phyloP scores from a whole-genome alignment of 257 asterid genomes.

The Penstemon newberryi region DNA sequence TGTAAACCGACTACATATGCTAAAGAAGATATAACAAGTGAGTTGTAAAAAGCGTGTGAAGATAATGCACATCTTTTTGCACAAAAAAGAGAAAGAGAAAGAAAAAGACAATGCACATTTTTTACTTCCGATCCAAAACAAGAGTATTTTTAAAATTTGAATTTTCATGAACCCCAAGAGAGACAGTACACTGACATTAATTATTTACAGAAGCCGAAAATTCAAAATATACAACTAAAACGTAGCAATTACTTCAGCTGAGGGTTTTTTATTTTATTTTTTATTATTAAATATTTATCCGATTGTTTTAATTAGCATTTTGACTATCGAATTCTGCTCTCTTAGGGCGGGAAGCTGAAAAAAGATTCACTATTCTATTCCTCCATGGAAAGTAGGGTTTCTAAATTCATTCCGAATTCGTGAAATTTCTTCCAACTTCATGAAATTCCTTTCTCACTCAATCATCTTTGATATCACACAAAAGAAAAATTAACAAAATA shows the following conservation, averaged over 20 bases:
- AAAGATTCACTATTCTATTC: slow-evolving; percentile 22
- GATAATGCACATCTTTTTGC: no score
- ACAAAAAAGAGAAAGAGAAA: no score
- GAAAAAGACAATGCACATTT: no score
- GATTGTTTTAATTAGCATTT: background rate
- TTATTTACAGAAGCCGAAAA: slow-evolving; percentile 25
- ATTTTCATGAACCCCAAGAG: background rate
- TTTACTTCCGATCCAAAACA: no score
- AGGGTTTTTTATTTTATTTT: background rate
- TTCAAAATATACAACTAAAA: slow-evolving; percentile 1
- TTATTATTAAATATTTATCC: background rate
- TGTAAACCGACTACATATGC: no score
- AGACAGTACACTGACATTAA: slow-evolving; percentile 24
- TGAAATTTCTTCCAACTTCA: slow-evolving; percentile 20
- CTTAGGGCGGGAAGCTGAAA: slow-evolving; percentile 79
- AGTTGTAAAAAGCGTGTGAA: no score
- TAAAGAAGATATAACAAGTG: no score
- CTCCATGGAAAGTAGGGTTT: slow-evolving; percentile 54
- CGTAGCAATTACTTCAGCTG: background rate
- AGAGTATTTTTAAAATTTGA: no score
- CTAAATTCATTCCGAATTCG: slow-evolving; percentile 26
- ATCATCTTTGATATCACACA: slow-evolving; percentile 21
- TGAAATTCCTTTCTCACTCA: background rate
- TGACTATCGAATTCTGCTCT: slow-evolving; percentile 26
- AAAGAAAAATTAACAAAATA: background rate